A percentile compares a stretch with the other conserved stretches of the same genome.
phyloP scores from a whole-genome alignment of 176 grass and related monocot species.

The Themeda triandra region DNA sequence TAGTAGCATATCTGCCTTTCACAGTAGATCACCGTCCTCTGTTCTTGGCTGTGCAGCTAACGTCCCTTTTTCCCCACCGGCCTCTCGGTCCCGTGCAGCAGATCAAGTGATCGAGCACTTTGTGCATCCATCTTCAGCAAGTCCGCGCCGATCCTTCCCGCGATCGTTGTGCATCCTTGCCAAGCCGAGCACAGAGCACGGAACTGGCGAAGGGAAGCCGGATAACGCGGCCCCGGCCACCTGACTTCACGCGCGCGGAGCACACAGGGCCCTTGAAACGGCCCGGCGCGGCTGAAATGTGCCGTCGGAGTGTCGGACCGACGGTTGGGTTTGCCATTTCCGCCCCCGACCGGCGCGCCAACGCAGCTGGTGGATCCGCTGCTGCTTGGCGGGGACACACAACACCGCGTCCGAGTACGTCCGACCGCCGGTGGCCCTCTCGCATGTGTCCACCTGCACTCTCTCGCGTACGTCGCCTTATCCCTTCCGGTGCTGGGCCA shows the following conservation, averaged over 20 bases:
- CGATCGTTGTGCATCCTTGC: not conserved
- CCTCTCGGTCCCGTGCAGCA: not conserved
- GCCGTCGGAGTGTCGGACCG: not conserved
- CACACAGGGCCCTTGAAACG: not conserved
- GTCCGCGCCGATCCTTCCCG: not conserved
- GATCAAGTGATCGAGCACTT: not conserved
- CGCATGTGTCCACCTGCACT: not conserved
- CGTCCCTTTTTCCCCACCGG: not conserved
- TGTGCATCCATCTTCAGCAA: no score
- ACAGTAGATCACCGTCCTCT: constrained; percentile 18
- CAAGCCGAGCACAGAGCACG: no score
- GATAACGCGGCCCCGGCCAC: not conserved
- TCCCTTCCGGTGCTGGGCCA: not conserved
- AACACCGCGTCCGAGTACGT: not conserved
- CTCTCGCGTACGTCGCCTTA: not conserved
- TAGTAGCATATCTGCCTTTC: constrained; percentile 7
- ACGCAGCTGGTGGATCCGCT: constrained; percentile 9
- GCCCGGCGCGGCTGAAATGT: not conserved
- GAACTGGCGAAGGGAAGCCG: not conserved
- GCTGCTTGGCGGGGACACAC: not conserved
- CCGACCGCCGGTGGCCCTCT: not conserved
- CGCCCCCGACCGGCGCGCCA: constrained; percentile 10
- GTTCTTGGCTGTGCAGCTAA: not conserved
- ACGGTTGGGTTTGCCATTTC: constrained; percentile 29
- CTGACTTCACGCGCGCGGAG: not conserved